A percentile compares a stretch with the other conserved stretches of the same genome.
Conservation (phyloP, 352 stramenopile species). For the Phytophthora multivora region DNA sequence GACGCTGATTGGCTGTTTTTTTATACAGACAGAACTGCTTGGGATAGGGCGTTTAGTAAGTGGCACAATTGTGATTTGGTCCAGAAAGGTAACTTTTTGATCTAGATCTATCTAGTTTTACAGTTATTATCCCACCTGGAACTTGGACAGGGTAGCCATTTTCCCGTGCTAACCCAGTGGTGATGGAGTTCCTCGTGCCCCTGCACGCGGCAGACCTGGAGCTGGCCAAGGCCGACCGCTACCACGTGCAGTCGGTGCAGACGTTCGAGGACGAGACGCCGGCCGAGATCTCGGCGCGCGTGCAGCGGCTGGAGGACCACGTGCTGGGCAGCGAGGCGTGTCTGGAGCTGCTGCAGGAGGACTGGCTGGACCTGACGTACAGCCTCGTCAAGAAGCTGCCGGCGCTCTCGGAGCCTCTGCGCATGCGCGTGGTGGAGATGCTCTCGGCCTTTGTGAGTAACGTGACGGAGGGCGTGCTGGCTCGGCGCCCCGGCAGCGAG, state of each 20-base stretch:
- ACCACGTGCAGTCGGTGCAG: conserved; percentile 69
- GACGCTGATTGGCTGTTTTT: too few species aligned
- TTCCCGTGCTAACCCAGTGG: neutral
- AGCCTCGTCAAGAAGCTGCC: conserved; percentile 76
- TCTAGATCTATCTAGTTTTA: too few species aligned
- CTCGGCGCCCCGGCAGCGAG: conserved; percentile 36
- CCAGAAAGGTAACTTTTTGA: too few species aligned
- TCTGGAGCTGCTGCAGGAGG: conserved; percentile 57
- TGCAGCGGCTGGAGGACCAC: conserved; percentile 57
- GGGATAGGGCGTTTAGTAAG: too few species aligned
- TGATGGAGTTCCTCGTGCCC: conserved; percentile 85
- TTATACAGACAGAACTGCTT: too few species aligned
- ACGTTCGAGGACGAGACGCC: conserved; percentile 54
- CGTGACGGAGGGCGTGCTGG: conserved; percentile 56
- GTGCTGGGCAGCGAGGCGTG: conserved; percentile 62
- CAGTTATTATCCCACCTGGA: too few species aligned
- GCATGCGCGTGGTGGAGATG: conserved; percentile 71
- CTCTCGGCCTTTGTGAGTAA: conserved; percentile 66
- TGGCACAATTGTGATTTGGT: too few species aligned
- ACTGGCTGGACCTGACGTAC: conserved; percentile 76
- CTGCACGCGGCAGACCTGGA: conserved; percentile 79
- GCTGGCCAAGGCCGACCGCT: conserved; percentile 66
- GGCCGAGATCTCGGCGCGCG: conserved; percentile 47
- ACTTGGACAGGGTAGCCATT: too few species aligned
- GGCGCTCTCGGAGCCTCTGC: conserved; percentile 46